Base-by-base conservation (phyloP, 805 yeast species). In the Blastobotrys muscicola region DNA sequence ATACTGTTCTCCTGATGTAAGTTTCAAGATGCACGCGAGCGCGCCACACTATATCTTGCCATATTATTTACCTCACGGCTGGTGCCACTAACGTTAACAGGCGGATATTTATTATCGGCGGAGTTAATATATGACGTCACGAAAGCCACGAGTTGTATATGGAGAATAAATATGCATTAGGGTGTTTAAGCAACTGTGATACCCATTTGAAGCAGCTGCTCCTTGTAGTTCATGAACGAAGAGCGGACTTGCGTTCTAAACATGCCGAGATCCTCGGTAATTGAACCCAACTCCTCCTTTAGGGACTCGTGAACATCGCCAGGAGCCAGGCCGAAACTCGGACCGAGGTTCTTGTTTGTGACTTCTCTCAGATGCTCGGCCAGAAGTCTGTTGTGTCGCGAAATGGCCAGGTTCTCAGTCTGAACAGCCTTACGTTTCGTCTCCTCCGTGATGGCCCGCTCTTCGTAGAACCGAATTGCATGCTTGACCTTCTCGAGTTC, bases 381-480 rank as follows among this genome's bases (percentile, higher is more conserved):
- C 20, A 60, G 51, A 14, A 58, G 49, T 40, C 50, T 44, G 39
- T 60, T 60, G 45, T 60, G 63, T 7, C 56, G 42, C 33, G 43
- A 40, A 14, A 57, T 44, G 2, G 60, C 51, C 14, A 38, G 48
- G 23, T 51, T 57, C 44, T 61, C 62, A 11, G 48, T 45, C 39
- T 53, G 51, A n/a, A 59, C 26, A 5, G 62, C 60, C 31, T 50
- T 46, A n/a, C 61, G 49, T 45, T 59, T 58, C 36, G 53, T 52
- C 43, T 60, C 66, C 44, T 50, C 55, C 11, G 35, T 49, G 12
- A 53, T 55, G 8, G 61, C 60, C 10, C 50, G 39, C 42, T 59
- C 62, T 37, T 59, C 64, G 40, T 59, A 59, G 42, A 52, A 59
- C 29, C 54, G 39, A 13, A 59, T 51, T 8, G 61, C 60, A 13